Base-by-base conservation (phyloP, 169 alveolate genomes). In the Babesia sp. region DNA sequence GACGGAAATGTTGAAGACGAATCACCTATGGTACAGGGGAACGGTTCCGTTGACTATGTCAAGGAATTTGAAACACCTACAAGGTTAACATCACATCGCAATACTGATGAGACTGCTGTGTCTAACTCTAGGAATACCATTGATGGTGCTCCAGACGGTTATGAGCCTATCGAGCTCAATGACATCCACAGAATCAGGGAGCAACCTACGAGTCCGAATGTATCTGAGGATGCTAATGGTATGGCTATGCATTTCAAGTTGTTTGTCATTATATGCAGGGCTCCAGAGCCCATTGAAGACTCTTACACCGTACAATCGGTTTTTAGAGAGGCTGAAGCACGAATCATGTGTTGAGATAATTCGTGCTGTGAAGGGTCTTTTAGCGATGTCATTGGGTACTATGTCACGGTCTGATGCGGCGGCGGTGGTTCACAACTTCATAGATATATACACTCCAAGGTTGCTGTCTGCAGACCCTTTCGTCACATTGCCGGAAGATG, bases 281-380 rank as follows among this genome's bases (percentile, higher is more conserved):
- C 14, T 60, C 20, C 45, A 28, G 16, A 2, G 44, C 4, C 28
- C 34, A 24, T 56, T 59, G 41, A 83, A 83, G 55, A 63, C 81
- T 22, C 51, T 83, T 28, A 84, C 94, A 16, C 82, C 93, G 9
- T 91, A 91, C 58, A 91, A 89, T 42, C 70, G 80, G 26, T 91
- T 91, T 45, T 78, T 91, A 51, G 91, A 84, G 31, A 71, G 90
- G 16, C 54, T 91, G 55, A 91, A 91, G 82, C 90, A 91, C 60
- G 75, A 83, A 28, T 84, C 84, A 5, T 91, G 95, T 60, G 77
- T 74, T 53, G 91, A 84, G 29, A 86, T 84, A 26, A 88, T 91
- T 6, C 83, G 81, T 18, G 87, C 89, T 28, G 90, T 88, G 33
- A 88, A 84, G 51, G 84, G 87, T 42, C 36, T 58, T 9, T 26